Base-by-base conservation (phyloP, 768 basidiomycete species). In the Terana coerulea region DNA sequence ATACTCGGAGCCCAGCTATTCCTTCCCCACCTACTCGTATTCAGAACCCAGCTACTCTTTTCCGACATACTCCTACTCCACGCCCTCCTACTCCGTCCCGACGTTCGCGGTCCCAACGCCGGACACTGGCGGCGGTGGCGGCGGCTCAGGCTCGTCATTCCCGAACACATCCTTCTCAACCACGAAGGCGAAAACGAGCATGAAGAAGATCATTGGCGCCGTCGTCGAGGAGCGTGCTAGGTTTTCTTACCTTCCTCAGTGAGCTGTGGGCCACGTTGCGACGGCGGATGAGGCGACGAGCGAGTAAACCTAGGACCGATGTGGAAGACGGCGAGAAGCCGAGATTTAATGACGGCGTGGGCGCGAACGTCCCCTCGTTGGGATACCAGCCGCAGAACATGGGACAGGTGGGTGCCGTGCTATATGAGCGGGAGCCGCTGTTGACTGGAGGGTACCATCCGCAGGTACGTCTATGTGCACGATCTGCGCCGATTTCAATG, bases 131-230 rank as follows among this genome's bases (percentile, higher is more conserved):
- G 36, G 37, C 5, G 39, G 21, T 29, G 36, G 36, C 11, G 39
- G 37, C 15, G n/a, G 19, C n/a, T 17, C 15, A n/a, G 24, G 17
- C 25, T 10, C 40, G 39, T 28, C 9, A 15, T 40, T 33, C 28
- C 7, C 25, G 28, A 4, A 31, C 15, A 14, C 29, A n/a, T 17
- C n/a, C 10, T 10, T n/a, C 3, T 21, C 29, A 21, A n/a, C 45
- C 9, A 33, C 31, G 19, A 19, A 33, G 31, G n/a, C 14, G 37
- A 50, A 50, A 21, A 50, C 21, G 17, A 40, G 25, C 26, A 17
- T 39, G n/a, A 50, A 50, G 39, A 50, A 37, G 15, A 50, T 50
- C 49, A 30, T 31, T 12, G 49, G 49, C 19, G 49, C 40, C 10
- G 37, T 50, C 11, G 39, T 40, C 12, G 49, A n/a, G 49, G 6